These are phyloP conservation scores for Scytalidium lignicola DNA, from an alignment of 2,329 filamentous ascomycete species.

Conservation along the genomic window DNA sequence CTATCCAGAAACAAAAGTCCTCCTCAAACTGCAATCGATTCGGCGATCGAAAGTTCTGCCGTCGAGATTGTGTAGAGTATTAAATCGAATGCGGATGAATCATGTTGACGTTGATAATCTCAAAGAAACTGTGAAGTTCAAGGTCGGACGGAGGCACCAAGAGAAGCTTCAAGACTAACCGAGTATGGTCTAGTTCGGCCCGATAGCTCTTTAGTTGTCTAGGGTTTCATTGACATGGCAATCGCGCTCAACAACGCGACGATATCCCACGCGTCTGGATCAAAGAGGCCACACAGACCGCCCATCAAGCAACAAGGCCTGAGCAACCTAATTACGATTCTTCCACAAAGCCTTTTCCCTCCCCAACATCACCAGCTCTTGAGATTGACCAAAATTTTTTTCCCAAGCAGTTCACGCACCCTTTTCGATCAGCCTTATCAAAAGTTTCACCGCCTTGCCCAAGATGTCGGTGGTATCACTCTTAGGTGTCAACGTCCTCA, in stretches of 20 bases:
- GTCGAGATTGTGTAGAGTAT: neutral
- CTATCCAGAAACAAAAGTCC: neutral
- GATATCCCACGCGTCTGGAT: neutral
- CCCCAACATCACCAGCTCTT: constrained; percentile 1
- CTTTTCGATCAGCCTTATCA: neutral
- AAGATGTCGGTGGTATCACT: constrained; percentile 95
- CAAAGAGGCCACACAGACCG: neutral
- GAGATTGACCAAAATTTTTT: neutral
- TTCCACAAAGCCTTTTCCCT: neutral
- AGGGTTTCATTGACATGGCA: neutral
- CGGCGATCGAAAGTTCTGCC: neutral
- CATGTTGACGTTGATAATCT: neutral
- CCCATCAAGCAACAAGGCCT: neutral
- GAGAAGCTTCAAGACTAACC: neutral
- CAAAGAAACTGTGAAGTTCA: neutral
- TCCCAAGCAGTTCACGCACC: neutral
- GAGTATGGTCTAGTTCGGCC: neutral
- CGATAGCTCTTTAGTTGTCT: neutral
- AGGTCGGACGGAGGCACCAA: neutral
- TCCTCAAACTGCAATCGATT: neutral
- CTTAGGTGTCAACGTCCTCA: constrained; percentile 89
- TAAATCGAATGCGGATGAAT: neutral
- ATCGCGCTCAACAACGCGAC: neutral
- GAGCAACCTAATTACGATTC: neutral
- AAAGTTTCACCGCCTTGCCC: constrained; percentile 12